Evolutionary conservation across 192 early-diverging fungal genomes (phyloP).

Genomic region (Martensiomyces pterosporus): DNA sequence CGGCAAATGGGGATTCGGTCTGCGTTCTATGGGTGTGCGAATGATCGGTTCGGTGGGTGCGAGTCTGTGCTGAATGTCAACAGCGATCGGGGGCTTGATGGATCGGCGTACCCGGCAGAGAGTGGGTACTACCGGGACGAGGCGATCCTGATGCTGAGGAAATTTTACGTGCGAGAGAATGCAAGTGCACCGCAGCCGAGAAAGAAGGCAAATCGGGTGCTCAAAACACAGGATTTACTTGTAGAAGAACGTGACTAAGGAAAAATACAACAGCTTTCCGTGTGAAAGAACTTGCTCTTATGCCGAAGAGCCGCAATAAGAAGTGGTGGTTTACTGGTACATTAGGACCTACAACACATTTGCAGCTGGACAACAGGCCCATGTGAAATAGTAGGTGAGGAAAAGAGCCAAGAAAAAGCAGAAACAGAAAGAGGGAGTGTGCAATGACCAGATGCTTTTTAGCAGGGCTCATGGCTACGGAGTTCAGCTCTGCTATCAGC

Average conservation of each 20-base stretch:
- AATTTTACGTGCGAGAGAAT: constrained; percentile 94
- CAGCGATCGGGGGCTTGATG: constrained; percentile 40
- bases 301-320: too few relatives aligned
- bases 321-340: too few relatives aligned
- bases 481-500: background rate
- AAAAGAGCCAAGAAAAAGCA: background rate
- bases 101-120: constrained; percentile 55
- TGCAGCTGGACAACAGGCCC: too few relatives aligned
- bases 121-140: constrained; percentile 73
- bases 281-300: too few relatives aligned
- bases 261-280: too few relatives aligned
- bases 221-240: too few relatives aligned
- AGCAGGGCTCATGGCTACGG: too few relatives aligned
- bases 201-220: constrained; percentile 76
- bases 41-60: constrained; percentile 95
- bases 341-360: too few relatives aligned
- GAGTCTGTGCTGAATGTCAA: constrained; percentile 85
- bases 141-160: constrained; percentile 79
- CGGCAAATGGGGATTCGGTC: constrained; percentile 71
- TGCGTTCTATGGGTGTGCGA: constrained; percentile 89
- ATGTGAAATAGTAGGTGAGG: background rate
- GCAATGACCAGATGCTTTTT: too few relatives aligned
- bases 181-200: constrained; percentile 76
- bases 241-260: too few relatives aligned
- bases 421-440: constrained; percentile 1